These are phyloP conservation scores for Verticillium alfalfae DNA, from an alignment of 2,329 filamentous ascomycete genomes.

Conservation along the genomic window DNA sequence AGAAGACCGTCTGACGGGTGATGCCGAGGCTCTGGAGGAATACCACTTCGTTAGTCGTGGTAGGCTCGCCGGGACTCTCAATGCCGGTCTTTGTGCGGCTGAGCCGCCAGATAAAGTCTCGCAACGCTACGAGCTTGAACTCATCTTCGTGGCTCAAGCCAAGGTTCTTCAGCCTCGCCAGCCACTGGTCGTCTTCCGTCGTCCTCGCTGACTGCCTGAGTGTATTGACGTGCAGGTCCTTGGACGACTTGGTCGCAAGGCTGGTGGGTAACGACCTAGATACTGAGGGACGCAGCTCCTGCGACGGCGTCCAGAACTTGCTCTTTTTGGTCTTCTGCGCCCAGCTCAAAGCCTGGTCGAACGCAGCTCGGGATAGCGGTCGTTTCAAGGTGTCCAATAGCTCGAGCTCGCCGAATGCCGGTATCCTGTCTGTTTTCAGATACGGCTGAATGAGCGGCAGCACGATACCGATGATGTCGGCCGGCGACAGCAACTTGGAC, in stretches of 20 bases:
- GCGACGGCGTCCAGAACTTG: constrained; percentile 78
- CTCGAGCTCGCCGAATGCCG: constrained; percentile 63
- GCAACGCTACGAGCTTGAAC: constrained; percentile 76
- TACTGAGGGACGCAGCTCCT: constrained; percentile 57
- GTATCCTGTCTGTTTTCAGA: constrained; percentile 65
- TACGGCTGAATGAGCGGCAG: constrained; percentile 77
- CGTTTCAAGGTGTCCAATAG: constrained; percentile 79
- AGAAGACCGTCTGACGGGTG: constrained; percentile 84
- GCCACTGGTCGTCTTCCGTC: constrained; percentile 91
- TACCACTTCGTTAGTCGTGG: constrained; percentile 64
- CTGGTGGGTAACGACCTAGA: constrained; percentile 56
- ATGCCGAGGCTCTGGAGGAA: constrained; percentile 70
- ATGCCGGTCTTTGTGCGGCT: constrained; percentile 64
- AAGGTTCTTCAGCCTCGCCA: constrained; percentile 76
- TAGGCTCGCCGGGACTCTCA: constrained; percentile 25
- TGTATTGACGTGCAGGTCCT: constrained; percentile 50
- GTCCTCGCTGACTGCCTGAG: constrained; percentile 66
- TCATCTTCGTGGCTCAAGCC: constrained; percentile 82
- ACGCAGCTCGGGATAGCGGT: constrained; percentile 71
- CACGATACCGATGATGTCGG: constrained; percentile 80
- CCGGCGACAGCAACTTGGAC: constrained; percentile 67
- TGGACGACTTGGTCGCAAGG: constrained; percentile 47
- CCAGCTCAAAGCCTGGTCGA: constrained; percentile 85
- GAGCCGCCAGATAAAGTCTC: constrained; percentile 88
- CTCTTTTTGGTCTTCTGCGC: constrained; percentile 75